Evolutionary conservation across 768 basidiomycete genomes (phyloP).

Genomic region (Filobasidium wieringae): DNA sequence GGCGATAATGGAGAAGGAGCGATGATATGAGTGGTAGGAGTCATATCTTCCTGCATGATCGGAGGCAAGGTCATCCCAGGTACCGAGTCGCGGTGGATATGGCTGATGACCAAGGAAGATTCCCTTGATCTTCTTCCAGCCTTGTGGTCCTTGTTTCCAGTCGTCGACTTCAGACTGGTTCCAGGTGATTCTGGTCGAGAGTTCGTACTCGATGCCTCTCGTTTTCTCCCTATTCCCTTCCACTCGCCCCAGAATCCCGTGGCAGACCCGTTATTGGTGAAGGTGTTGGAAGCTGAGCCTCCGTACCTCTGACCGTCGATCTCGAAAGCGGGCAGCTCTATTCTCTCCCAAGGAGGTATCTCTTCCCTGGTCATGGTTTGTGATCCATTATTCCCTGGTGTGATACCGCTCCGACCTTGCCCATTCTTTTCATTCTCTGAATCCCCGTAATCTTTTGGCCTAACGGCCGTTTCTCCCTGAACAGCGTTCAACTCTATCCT

Average conservation of each 20-base stretch:
- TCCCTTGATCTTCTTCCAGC: background rate
- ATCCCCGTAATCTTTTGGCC: background rate
- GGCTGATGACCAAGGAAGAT: background rate
- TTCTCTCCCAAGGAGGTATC: slow-evolving; percentile 36
- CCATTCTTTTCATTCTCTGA: background rate
- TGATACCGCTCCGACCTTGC: background rate
- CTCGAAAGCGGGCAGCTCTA: slow-evolving; percentile 36
- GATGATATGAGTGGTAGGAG: slow-evolving; percentile 2
- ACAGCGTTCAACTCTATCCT: background rate
- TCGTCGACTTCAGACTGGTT: background rate
- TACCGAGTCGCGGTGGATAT: background rate
- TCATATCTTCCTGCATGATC: background rate
- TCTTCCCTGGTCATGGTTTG: slow-evolving; percentile 12
- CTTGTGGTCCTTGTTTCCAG: background rate
- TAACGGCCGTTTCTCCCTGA: background rate
- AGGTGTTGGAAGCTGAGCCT: slow-evolving; percentile 4
- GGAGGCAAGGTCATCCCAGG: background rate
- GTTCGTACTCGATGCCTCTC: background rate
- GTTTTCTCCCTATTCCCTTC: slow-evolving; percentile 1
- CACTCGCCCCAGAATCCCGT: slow-evolving; percentile 3
- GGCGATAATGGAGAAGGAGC: background rate
- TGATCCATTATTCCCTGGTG: background rate
- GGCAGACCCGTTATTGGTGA: background rate
- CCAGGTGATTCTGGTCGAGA: background rate
- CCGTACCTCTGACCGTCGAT: slow-evolving; percentile 32